phyloP scores from a whole-genome alignment of 257 asterid species.

The Solanum infundibuliforme region DNA sequence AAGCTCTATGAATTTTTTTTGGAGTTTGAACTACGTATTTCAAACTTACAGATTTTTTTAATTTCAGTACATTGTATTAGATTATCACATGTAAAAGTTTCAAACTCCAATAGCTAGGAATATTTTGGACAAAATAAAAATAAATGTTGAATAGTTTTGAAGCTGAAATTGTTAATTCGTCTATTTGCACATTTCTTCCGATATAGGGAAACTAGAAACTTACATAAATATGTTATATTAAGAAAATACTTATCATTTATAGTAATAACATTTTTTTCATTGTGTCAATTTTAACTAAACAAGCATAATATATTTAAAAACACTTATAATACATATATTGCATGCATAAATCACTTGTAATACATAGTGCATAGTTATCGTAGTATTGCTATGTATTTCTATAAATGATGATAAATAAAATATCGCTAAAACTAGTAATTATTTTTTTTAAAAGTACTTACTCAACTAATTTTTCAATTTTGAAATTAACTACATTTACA shows the following conservation, averaged over 20 bases:
- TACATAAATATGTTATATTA: no score
- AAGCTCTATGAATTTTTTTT: no score
- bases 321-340: no score
- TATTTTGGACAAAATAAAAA: neutral
- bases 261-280: no score
- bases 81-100: neutral
- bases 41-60: no score
- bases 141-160: neutral
- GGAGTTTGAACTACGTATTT: no score
- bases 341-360: neutral
- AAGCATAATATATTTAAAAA: no score
- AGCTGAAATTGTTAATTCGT: neutral
- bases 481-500: no score
- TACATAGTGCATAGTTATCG: neutral
- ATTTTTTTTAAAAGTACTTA: neutral
- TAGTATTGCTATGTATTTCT: neutral
- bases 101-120: neutral
- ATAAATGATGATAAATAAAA: no score
- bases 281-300: neutral
- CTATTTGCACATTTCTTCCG: neutral
- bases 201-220: neutral
- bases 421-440: no score
- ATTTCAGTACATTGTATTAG: no score
- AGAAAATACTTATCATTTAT: fast-evolving
- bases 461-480: neutral